Conservation (phyloP, 2,329 filamentous ascomycete genomes). For the Ceratocystis eucalypticola region DNA sequence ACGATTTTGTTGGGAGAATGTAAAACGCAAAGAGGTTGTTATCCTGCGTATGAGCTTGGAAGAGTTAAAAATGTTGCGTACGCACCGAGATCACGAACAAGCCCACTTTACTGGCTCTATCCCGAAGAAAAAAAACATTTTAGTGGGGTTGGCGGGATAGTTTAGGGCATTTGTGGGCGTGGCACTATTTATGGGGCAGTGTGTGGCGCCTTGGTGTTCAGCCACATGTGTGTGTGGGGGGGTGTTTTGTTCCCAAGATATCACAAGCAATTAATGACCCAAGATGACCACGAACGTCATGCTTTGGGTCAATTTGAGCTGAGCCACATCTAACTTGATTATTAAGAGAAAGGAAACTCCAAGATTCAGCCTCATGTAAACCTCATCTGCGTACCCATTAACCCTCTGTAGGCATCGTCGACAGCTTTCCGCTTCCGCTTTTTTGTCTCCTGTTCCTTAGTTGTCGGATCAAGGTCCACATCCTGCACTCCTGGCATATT, state of each 20-base stretch:
- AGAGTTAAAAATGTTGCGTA: constrained; percentile 16
- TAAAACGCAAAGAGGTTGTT: constrained; percentile 51
- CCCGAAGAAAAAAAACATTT: neutral
- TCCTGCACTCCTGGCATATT: constrained; percentile 37
- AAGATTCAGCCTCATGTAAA: neutral
- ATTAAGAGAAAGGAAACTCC: neutral
- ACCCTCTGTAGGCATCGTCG: constrained; percentile 63
- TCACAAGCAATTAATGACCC: neutral
- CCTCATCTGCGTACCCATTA: constrained; percentile 36
- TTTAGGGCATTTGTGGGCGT: constrained; percentile 18
- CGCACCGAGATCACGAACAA: neutral
- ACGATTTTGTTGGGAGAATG: constrained; percentile 16
- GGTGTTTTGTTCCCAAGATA: neutral
- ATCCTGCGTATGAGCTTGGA: constrained; percentile 59
- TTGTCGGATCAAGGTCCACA: constrained; percentile 28
- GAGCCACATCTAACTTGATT: neutral
- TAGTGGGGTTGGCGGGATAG: neutral
- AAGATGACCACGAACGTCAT: neutral
- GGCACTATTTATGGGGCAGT: neutral
- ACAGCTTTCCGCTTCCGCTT: constrained; percentile 61
- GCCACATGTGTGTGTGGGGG: neutral
- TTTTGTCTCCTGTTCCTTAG: constrained; percentile 31
- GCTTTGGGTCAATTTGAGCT: neutral
- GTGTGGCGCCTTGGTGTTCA: neutral
- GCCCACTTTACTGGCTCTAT: constrained; percentile 10